These are phyloP conservation scores for Pseudocercospora vitis DNA, from an alignment of 2,329 filamentous ascomycete species.

Conservation along the genomic window DNA sequence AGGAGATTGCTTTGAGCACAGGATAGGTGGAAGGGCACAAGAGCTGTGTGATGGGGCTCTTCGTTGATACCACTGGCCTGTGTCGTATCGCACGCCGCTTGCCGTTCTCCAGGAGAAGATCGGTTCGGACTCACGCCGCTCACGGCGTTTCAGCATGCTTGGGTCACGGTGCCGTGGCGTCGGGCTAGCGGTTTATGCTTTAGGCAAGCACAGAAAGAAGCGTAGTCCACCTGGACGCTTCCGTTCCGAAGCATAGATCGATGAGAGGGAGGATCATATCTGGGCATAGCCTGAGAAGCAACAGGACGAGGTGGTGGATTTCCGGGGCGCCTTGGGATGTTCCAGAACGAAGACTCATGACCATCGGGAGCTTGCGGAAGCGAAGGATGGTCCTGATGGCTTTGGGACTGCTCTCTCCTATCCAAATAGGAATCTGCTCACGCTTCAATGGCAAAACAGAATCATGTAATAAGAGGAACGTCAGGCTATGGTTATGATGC, in stretches of 20 bases:
- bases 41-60: too few relatives aligned
- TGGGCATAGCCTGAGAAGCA: too few relatives aligned
- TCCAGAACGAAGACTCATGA: not conserved
- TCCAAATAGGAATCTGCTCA: too few relatives aligned
- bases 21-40: too few relatives aligned
- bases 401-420: too few relatives aligned
- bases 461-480: too few relatives aligned
- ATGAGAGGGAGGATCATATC: not conserved
- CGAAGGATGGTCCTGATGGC: not conserved
- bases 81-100: not conserved
- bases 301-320: too few relatives aligned
- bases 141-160: not conserved
- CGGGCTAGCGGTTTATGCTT: not conserved
- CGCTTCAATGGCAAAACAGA: too few relatives aligned
- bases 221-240: not conserved
- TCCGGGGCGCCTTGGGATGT: too few relatives aligned
- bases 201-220: not conserved
- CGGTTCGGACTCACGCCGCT: not conserved
- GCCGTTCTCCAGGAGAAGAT: not conserved
- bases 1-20: not conserved
- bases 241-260: not conserved
- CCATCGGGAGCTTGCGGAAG: not conserved
- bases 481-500: too few relatives aligned
- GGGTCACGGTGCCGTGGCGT: conserved; percentile 1
- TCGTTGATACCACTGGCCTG: not conserved